Conservation (phyloP, 2,329 filamentous ascomycete species). For the Parafenestella ontariensis region DNA sequence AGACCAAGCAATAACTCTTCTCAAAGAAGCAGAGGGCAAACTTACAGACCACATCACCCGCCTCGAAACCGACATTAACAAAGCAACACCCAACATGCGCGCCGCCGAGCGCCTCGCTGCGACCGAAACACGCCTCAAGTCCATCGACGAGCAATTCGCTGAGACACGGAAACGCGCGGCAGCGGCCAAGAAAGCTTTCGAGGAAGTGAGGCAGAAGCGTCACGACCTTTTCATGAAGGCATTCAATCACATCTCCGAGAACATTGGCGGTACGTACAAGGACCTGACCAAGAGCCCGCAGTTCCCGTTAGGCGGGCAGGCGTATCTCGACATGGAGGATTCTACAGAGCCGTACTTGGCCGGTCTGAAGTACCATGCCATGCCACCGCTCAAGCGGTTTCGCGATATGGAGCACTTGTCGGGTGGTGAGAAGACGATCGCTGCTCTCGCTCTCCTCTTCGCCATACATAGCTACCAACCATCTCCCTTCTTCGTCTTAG, state of each 20-base stretch:
- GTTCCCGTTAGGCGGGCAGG: conserved; percentile 90
- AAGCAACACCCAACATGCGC: conserved; percentile 95
- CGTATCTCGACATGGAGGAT: conserved; percentile 93
- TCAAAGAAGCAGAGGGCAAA: conserved; percentile 67
- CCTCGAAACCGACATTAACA: conserved; percentile 82
- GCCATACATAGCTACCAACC: conserved; percentile 97
- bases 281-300: conserved; percentile 88
- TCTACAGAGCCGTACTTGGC: conserved; percentile 95
- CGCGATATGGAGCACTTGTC: conserved; percentile 98
- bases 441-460: conserved; percentile 92
- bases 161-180: conserved; percentile 78
- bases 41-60: conserved; percentile 79
- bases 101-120: conserved; percentile 89
- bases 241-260: conserved; percentile 91
- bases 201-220: conserved; percentile 79
- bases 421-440: conserved; percentile 98
- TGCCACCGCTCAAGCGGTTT: conserved; percentile 98
- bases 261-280: conserved; percentile 93
- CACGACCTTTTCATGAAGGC: conserved; percentile 94
- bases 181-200: conserved; percentile 81
- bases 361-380: conserved; percentile 97
- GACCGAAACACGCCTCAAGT: conserved; percentile 81
- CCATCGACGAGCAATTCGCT: conserved; percentile 89
- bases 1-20: conserved; percentile 21
- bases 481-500: conserved; percentile 94